Evolutionary conservation across 768 basidiomycete genomes (phyloP).

Genomic region (Tulasnella sp.): DNA sequence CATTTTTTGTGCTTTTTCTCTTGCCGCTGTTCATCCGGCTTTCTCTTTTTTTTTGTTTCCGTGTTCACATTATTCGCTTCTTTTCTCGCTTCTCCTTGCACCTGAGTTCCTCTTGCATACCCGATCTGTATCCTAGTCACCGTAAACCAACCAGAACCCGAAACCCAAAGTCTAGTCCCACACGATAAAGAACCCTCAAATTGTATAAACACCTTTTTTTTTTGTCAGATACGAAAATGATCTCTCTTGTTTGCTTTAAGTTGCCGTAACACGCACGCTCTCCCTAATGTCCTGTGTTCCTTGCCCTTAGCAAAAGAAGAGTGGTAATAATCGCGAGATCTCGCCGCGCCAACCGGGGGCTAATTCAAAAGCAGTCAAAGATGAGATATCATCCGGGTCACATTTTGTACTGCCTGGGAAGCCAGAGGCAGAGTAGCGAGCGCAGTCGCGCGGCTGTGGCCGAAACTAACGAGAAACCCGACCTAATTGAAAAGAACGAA

Average conservation of each 20-base stretch:
- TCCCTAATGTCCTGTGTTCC: neutral
- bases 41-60: neutral
- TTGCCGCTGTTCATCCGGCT: neutral
- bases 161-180: neutral
- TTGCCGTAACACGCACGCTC: neutral
- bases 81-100: neutral
- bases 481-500: too few relatives aligned
- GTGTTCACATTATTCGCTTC: slow-evolving; percentile 2
- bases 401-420: neutral
- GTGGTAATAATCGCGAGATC: neutral
- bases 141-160: too few relatives aligned
- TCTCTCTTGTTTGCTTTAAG: too few relatives aligned
- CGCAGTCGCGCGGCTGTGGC: neutral
- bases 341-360: too few relatives aligned
- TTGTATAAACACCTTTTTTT: neutral
- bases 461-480: neutral
- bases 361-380: neutral
- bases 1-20: neutral
- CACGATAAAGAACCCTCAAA: neutral
- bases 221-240: too few relatives aligned
- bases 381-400: neutral
- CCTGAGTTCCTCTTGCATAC: neutral
- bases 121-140: neutral
- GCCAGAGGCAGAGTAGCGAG: neutral
- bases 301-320: neutral